These are phyloP conservation scores for Kodamaea nitidulidarum DNA, from an alignment of 805 yeast species.

Conservation along the genomic window DNA sequence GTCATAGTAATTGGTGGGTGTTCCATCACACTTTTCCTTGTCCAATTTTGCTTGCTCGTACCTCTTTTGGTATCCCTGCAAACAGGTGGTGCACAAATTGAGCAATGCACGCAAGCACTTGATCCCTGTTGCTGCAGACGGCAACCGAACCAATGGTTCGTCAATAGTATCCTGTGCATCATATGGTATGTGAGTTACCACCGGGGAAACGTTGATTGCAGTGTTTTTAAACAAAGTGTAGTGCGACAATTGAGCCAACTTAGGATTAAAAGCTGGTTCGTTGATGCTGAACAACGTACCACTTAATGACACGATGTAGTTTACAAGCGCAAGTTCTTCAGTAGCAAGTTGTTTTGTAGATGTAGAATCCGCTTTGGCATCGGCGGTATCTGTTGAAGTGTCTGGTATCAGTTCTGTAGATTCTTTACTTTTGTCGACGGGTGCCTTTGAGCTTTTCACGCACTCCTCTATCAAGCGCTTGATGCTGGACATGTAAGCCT, in stretches of 20 bases:
- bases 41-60: slow-evolving; percentile 25
- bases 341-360: background rate
- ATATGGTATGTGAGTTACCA: slow-evolving; percentile 40
- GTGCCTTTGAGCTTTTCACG: slow-evolving; percentile 15
- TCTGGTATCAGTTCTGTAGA: background rate
- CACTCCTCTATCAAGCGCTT: slow-evolving; percentile 17
- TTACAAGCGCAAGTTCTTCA: slow-evolving; percentile 25
- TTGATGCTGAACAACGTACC: slow-evolving; percentile 36
- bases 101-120: slow-evolving; percentile 29
- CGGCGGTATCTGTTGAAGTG: too few species aligned
- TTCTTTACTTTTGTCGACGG: background rate
- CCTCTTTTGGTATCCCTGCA: slow-evolving; percentile 38
- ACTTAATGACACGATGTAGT: slow-evolving; percentile 30
- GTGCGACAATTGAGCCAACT: slow-evolving; percentile 25
- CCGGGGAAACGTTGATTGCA: slow-evolving; percentile 25
- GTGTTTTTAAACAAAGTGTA: slow-evolving; percentile 25
- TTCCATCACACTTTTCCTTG: slow-evolving; percentile 12
- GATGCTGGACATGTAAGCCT: slow-evolving; percentile 33
- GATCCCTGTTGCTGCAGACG: slow-evolving; percentile 19
- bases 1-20: slow-evolving; percentile 11
- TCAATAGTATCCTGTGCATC: slow-evolving; percentile 33
- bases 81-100: slow-evolving; percentile 22
- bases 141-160: slow-evolving; percentile 28
- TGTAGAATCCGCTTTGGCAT: too few species aligned
- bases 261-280: slow-evolving; percentile 27